Base-by-base conservation (phyloP, 2,329 filamentous ascomycete genomes). In the Alternaria postmessia region DNA sequence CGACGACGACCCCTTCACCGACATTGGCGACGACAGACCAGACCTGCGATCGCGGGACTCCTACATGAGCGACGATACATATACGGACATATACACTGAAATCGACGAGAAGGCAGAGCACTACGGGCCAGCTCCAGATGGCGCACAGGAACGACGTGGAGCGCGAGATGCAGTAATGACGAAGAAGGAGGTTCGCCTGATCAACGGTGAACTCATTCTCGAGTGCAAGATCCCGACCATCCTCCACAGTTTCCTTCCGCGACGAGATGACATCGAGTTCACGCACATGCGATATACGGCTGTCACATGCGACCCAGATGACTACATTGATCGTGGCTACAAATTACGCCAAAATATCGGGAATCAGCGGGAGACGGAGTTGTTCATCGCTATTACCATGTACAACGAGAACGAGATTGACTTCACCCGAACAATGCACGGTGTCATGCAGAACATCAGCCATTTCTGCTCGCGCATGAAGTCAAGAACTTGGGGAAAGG, bases 211-310 rank as follows among this genome's bases (percentile, higher is more conserved):
- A 80, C 89, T 99, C 54, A 94, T 99, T 59, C 85, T 99, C 47
- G 95, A 99, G 82, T 98, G 95, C 85, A 99, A 99, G 81, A 99
- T 99, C 68, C 95, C 96, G 0, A 99, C 95, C 0, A 99, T 98
- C 69, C 84, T 99, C 41, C 96, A 98, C 86, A 97, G 93, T 77
- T 99, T 99, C 81, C 82, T 99, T 63, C 96, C 96, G 0, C 88
- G 94, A 16, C 88, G 94, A 61, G 93, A 97, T 75, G 94, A 97
- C 78, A 86, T 94, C 64, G 95, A 99, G 75, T 99, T 99, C 78
- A 99, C 95, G 0, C 94, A 98, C 75, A 98, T 98, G 94, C 90
- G 95, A 54, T 99, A 99, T 78, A 97, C 94, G 0, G 95, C 95
- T 9, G 95, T 97, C n/a, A 99, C 95, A 2, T 98, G 93, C 79